These are phyloP conservation scores for Epichloe brachyelytri DNA, from an alignment of 2,329 filamentous ascomycete species.

Conservation along the genomic window DNA sequence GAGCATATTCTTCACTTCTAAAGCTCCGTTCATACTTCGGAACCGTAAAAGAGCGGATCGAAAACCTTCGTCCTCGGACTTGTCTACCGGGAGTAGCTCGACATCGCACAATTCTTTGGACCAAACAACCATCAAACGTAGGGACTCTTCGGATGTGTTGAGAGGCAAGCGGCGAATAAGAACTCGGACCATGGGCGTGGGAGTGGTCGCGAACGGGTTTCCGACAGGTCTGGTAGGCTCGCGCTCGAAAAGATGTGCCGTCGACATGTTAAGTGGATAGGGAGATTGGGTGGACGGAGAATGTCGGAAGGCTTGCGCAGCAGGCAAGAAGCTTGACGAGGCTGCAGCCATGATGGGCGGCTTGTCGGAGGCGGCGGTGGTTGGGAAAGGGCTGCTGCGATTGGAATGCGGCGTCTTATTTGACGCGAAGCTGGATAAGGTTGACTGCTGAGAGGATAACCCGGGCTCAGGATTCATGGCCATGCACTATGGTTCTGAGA, in stretches of 20 bases:
- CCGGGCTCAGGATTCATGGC: slow-evolving; percentile 18
- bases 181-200: slow-evolving; percentile 26
- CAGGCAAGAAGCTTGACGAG: slow-evolving; percentile 23
- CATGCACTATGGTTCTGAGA: slow-evolving; percentile 7
- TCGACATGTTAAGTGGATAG: slow-evolving; percentile 20
- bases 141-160: slow-evolving; percentile 38
- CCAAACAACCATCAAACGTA: slow-evolving; percentile 46
- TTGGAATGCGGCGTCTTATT: slow-evolving; percentile 14
- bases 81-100: slow-evolving; percentile 36
- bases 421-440: slow-evolving; percentile 15
- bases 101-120: slow-evolving; percentile 41
- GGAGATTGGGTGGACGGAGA: slow-evolving; percentile 18
- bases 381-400: slow-evolving; percentile 20
- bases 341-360: slow-evolving; percentile 30
- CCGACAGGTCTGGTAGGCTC: slow-evolving; percentile 28
- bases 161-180: slow-evolving; percentile 41
- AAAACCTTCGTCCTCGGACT: slow-evolving; percentile 36
- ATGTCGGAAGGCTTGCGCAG: slow-evolving; percentile 26
- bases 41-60: slow-evolving; percentile 42
- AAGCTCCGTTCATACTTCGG: slow-evolving; percentile 37
- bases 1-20: slow-evolving; percentile 43
- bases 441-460: slow-evolving; percentile 10
- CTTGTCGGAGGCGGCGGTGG: slow-evolving; percentile 15
- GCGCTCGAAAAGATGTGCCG: slow-evolving; percentile 23
- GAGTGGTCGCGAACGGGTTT: slow-evolving; percentile 24